These are phyloP conservation scores for Curvularia spicifera DNA, from an alignment of 2,329 filamentous ascomycete species.

Conservation along the genomic window DNA sequence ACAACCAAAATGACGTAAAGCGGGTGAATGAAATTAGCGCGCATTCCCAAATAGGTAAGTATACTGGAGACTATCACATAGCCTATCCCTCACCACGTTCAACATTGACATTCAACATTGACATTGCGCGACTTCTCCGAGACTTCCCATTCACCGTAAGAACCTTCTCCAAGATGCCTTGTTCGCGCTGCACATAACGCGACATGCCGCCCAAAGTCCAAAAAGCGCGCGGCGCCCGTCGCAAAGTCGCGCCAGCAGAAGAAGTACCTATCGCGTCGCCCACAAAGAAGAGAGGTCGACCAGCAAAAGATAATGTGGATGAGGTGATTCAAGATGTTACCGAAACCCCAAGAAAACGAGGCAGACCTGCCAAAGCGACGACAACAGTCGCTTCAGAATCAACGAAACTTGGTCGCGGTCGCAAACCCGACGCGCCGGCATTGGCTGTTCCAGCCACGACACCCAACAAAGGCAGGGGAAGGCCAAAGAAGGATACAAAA, in stretches of 20 bases:
- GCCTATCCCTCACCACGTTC: too few relatives aligned
- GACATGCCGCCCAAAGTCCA: constrained; percentile 26
- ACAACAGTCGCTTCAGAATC: constrained; percentile 13
- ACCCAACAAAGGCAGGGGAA: constrained; percentile 19
- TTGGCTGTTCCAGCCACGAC: constrained; percentile 7
- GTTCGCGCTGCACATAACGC: background rate
- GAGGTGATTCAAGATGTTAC: constrained; percentile 3
- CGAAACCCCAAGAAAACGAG: constrained; percentile 31
- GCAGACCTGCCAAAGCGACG: constrained; percentile 26
- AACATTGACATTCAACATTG: background rate
- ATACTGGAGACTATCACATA: background rate
- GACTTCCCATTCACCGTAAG: background rate
- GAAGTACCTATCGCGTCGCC: constrained; percentile 13
- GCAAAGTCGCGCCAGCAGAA: constrained; percentile 16
- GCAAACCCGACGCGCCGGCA: constrained; percentile 17
- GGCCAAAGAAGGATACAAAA: constrained; percentile 11
- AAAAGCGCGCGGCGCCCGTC: constrained; percentile 18
- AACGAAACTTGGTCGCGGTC: constrained; percentile 26
- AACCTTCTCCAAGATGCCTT: background rate
- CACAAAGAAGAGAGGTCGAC: constrained; percentile 30
- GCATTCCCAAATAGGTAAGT: background rate
- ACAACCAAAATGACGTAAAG: background rate
- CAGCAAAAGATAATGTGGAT: constrained; percentile 15
- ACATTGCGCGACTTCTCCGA: background rate
- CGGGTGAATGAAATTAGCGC: background rate